phyloP scores from a whole-genome alignment of 768 basidiomycete species.

The Rhodotorula graminis region DNA sequence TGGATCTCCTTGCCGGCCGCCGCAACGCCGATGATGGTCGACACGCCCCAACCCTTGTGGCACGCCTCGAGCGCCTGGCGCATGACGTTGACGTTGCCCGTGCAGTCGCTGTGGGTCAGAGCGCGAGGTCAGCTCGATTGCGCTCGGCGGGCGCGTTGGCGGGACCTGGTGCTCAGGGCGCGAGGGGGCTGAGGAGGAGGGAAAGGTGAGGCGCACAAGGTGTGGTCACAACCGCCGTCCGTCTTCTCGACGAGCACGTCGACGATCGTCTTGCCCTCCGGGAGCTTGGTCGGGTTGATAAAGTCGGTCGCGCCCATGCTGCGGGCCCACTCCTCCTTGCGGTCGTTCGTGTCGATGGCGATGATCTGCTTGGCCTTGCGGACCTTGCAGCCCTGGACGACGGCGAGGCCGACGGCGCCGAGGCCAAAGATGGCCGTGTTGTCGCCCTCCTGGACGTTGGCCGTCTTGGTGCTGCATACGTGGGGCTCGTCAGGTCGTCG shows the following conservation, averaged over 20 bases:
- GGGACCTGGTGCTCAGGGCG: too few species aligned
- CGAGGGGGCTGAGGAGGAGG: too few species aligned
- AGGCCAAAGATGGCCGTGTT: conserved; percentile 92
- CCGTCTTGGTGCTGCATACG: conserved; percentile 41
- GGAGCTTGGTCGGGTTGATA: conserved; percentile 70
- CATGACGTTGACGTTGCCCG: conserved; percentile 65
- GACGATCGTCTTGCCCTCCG: conserved; percentile 77
- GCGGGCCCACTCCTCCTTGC: conserved; percentile 78
- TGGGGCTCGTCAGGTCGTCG: too few species aligned
- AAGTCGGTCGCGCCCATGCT: conserved; percentile 96
- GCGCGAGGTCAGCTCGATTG: too few species aligned
- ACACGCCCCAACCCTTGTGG: conserved; percentile 99
- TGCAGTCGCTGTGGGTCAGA: conserved; percentile 59
- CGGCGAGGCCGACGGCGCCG: conserved; percentile 87
- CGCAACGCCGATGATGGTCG: conserved; percentile 91
- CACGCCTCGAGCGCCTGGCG: conserved; percentile 85
- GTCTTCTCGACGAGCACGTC: conserved; percentile 86
- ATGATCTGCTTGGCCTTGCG: conserved; percentile 84
- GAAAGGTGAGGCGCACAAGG: conserved; percentile 54
- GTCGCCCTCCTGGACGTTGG: conserved; percentile 60
- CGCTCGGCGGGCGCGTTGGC: too few species aligned
- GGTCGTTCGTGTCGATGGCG: conserved; percentile 76
- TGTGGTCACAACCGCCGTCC: conserved; percentile 94
- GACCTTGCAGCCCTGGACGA: conserved; percentile 69
- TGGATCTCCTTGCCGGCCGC: conserved; percentile 93